Percentiles rank a stretch among this genome's conserved stretches.
Evolutionary conservation across 2,329 filamentous ascomycete genomes (phyloP).

Genomic region (Diaporthe citriasiana): DNA sequence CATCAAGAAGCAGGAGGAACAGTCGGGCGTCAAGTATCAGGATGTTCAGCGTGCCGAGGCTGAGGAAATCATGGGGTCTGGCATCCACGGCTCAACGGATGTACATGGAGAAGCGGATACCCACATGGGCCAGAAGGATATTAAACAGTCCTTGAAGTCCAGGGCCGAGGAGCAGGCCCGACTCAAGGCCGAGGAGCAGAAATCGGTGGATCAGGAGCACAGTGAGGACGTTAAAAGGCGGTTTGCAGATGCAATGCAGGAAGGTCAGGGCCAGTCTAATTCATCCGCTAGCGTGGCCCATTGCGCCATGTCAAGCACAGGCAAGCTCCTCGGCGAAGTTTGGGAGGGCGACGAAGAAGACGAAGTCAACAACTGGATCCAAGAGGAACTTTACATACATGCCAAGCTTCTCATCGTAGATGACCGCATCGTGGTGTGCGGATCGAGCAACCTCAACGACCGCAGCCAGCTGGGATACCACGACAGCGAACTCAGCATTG

Average conservation of each 20-base stretch:
- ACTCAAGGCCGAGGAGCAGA: constrained; percentile 50
- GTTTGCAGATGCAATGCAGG: constrained; percentile 65
- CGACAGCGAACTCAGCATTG: constrained; percentile 90
- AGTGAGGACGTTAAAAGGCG: constrained; percentile 63
- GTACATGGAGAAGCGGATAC: constrained; percentile 61
- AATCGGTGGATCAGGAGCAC: constrained; percentile 56
- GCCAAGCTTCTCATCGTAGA: constrained; percentile 92
- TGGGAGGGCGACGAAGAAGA: constrained; percentile 83
- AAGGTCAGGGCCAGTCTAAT: constrained; percentile 53
- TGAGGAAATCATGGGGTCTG: constrained; percentile 87
- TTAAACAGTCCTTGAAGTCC: constrained; percentile 50
- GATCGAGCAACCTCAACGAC: constrained; percentile 93
- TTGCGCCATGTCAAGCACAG: constrained; percentile 82
- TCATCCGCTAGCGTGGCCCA: constrained; percentile 74
- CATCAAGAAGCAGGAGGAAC: constrained; percentile 81
- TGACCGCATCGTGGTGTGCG: constrained; percentile 87
- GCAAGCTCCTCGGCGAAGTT: constrained; percentile 73
- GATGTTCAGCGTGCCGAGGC: constrained; percentile 90
- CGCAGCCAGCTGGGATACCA: constrained; percentile 89
- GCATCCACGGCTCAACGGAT: constrained; percentile 73
- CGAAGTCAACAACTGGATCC: constrained; percentile 90
- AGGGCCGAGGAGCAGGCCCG: constrained; percentile 52
- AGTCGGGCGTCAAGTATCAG: constrained; percentile 86
- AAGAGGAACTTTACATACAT: constrained; percentile 97
- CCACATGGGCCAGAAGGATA: constrained; percentile 60